A percentile compares a stretch with the other conserved stretches of the same genome.
phyloP scores from a whole-genome alignment of 768 basidiomycete species.

The Podaxis carcinomalis region DNA sequence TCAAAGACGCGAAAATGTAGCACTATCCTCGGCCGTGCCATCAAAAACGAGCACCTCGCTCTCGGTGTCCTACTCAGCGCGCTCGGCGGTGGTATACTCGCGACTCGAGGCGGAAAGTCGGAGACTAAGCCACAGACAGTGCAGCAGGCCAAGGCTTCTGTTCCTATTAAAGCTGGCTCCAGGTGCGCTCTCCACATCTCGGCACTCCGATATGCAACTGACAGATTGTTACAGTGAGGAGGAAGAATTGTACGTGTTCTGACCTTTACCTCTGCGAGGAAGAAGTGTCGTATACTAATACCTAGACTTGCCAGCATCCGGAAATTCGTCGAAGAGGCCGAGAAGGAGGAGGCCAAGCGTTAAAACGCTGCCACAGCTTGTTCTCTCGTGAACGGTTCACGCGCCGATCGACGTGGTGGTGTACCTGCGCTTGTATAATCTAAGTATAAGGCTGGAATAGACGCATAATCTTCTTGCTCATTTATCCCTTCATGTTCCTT shows the following conservation, averaged over 20 bases:
- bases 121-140: constrained; percentile 40
- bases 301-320: constrained; percentile 49
- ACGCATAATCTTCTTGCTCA: constrained; percentile 5
- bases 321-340: constrained; percentile 78
- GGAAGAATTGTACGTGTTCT: constrained; percentile 63
- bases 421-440: background rate
- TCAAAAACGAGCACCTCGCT: constrained; percentile 80
- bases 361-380: constrained; percentile 18
- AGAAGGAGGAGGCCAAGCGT: constrained; percentile 63
- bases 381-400: background rate
- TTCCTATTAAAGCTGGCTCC: constrained; percentile 62
- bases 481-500: background rate
- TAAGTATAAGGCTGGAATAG: constrained; percentile 9
- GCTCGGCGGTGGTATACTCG: constrained; percentile 49
- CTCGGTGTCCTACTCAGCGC: constrained; percentile 59
- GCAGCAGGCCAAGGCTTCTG: constrained; percentile 56
- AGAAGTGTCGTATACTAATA: constrained; percentile 17
- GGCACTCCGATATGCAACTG: constrained; percentile 4
- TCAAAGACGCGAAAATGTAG: constrained; percentile 29
- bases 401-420: background rate
- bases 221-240: constrained; percentile 57
- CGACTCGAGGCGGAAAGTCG: constrained; percentile 50
- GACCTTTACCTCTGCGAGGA: too few species aligned
- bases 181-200: constrained; percentile 44
- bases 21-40: constrained; percentile 71